Base-by-base conservation (phyloP, 2,329 filamentous ascomycete genomes). In the Sordariomycetes sp. region DNA sequence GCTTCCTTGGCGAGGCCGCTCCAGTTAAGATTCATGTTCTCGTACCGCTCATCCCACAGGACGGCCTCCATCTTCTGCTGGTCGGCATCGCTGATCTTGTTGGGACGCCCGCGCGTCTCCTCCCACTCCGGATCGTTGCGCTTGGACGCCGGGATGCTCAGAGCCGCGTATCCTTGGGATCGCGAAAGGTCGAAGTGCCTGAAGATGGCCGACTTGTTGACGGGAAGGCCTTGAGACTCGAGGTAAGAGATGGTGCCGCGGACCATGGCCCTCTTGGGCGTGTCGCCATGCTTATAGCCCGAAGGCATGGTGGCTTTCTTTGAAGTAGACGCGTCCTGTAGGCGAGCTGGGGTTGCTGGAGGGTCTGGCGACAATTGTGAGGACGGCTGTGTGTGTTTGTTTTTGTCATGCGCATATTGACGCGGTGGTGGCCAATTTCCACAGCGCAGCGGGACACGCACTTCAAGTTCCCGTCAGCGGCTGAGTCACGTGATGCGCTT, bases 151-250 rank as follows among this genome's bases (percentile, higher is more conserved):
- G 53, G 48, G 15, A 49, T 42, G 39, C 42, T 57, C n/a, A 59
- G 42, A 2, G 57, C 55, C 21, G 54, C 51, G 35, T 59, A 59
- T 23, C 57, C 57, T 37, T 59, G 55, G 3, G 55, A 57, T 1
- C 55, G 54, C 20, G 57, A 57, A 11, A 60, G 47, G 15, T 53
- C 53, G 45, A 60, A 59, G 41, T 60, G 57, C 21, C 54, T 48
- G 39, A 60, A 59, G 39, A 60, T 58, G 45, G 57, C 55, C 21
- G 53, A 53, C 44, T 59, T 59, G 48, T 60, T 59, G 34, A 59
- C 55, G 3, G 53, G 53, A 14, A 59, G 45, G 36, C 54, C 55
- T 21, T 59, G 50, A 3, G 54, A 51, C 41, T 59, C 57, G 12
- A 60, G 54, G 42, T 58, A 59, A 4, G 57, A 58, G 41, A 59